Conservation (phyloP, 306 rosid genomes). For the Vigna hirtella region DNA sequence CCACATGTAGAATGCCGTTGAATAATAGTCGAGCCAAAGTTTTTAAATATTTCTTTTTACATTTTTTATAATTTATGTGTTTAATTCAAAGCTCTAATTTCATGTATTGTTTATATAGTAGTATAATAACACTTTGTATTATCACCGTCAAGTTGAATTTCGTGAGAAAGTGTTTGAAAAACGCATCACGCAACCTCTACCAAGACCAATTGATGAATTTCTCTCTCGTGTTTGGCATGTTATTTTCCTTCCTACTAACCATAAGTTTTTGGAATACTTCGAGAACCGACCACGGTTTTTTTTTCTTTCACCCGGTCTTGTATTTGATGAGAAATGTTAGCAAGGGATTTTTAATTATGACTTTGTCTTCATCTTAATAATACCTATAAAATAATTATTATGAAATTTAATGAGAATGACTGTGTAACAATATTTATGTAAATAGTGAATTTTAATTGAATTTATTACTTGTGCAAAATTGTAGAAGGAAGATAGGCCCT, state of each 20-base stretch:
- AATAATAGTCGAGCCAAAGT: background rate
- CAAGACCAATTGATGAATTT: background rate
- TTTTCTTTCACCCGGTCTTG: background rate
- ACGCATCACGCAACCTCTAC: background rate
- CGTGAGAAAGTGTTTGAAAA: background rate
- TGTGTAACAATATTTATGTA: background rate
- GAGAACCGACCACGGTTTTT: background rate
- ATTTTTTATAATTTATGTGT: no score
- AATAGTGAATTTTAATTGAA: background rate
- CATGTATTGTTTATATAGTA: no score
- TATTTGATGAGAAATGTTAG: no score
- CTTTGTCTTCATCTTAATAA: background rate
- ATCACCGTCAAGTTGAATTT: background rate
- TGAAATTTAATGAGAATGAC: background rate
- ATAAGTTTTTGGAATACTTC: background rate
- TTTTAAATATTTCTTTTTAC: no score
- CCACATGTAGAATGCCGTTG: background rate
- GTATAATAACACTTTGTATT: no score
- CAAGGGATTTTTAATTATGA: no score
- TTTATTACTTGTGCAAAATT: background rate
- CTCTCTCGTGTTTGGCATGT: conserved; percentile 32
- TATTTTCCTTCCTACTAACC: background rate
- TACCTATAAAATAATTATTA: background rate
- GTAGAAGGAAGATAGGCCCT: no score
- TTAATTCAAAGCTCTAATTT: no score